These are phyloP conservation scores for Amaranthus cruentus DNA, from an alignment of 148 eudicot genomes.

Conservation along the genomic window DNA sequence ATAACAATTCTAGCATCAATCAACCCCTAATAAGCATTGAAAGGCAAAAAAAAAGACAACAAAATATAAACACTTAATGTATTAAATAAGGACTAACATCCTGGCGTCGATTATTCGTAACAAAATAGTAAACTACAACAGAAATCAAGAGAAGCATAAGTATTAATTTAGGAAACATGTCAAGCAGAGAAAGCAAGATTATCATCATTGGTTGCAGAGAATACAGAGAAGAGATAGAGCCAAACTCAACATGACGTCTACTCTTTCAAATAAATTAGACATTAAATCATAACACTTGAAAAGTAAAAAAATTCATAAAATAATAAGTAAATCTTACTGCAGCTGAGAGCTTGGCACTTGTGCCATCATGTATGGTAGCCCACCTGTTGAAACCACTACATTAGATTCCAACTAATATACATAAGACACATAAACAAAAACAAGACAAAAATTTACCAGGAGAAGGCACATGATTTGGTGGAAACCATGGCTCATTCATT, in stretches of 20 bases:
- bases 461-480: conserved; percentile 40
- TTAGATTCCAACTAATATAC: conserved; percentile 14
- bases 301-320: background rate
- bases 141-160: too few relatives aligned
- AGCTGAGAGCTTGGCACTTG: conserved; percentile 51
- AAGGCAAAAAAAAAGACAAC: too few relatives aligned
- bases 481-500: conserved; percentile 58
- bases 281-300: background rate
- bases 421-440: background rate
- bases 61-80: too few relatives aligned
- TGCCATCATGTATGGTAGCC: conserved; percentile 49
- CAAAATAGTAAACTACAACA: too few relatives aligned
- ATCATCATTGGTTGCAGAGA: background rate
- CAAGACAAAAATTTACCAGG: conserved; percentile 37
- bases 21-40: too few relatives aligned
- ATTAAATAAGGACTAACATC: too few relatives aligned
- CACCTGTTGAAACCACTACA: conserved; percentile 36
- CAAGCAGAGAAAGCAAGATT: background rate
- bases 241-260: background rate
- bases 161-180: background rate
- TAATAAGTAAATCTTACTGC: conserved; percentile 42
- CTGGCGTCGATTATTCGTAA: too few relatives aligned
- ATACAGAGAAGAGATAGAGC: too few relatives aligned
- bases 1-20: too few relatives aligned
- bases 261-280: background rate